Evolutionary conservation across 805 yeast genomes (phyloP).

Genomic region (Candida rishiriensis): DNA sequence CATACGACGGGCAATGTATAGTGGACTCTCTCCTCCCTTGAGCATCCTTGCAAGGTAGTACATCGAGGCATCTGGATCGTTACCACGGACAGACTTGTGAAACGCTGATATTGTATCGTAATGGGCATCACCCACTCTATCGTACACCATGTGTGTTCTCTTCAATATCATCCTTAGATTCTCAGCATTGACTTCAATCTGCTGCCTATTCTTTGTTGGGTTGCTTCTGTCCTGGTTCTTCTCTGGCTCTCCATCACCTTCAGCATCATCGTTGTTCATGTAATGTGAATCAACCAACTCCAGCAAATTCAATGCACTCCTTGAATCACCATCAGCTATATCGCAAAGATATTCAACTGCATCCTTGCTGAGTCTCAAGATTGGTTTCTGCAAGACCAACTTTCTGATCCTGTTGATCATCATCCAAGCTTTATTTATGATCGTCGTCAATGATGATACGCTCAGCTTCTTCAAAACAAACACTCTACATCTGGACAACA

Average conservation of each 20-base stretch:
- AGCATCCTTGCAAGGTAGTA: conserved; percentile 87
- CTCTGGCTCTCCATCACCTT: conserved; percentile 9
- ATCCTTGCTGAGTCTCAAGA: conserved; percentile 48
- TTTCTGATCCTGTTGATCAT: conserved; percentile 57
- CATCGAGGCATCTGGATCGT: conserved; percentile 84
- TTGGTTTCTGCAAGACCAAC: conserved; percentile 43
- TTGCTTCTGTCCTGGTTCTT: conserved; percentile 11
- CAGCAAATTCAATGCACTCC: conserved; percentile 74
- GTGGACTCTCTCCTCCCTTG: conserved; percentile 89
- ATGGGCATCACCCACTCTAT: conserved; percentile 85
- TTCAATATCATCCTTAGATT: conserved; percentile 38
- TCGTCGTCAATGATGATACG: conserved; percentile 42
- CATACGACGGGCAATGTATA: conserved; percentile 86
- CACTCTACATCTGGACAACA: conserved; percentile 79
- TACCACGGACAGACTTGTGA: conserved; percentile 89
- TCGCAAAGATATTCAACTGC: conserved; percentile 66
- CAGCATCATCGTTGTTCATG: conserved; percentile 9
- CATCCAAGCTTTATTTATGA: conserved; percentile 55
- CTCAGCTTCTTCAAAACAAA: conserved; percentile 59
- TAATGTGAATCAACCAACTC: conserved; percentile 66
- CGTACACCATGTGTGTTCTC: conserved; percentile 63
- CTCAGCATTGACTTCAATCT: conserved; percentile 35
- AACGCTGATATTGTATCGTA: conserved; percentile 95
- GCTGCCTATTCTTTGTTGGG: conserved; percentile 11
- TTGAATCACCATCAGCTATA: conserved; percentile 82